Evolutionary conservation across 169 alveolate species (phyloP).

Genomic region (Plasmodium chabaudi): DNA sequence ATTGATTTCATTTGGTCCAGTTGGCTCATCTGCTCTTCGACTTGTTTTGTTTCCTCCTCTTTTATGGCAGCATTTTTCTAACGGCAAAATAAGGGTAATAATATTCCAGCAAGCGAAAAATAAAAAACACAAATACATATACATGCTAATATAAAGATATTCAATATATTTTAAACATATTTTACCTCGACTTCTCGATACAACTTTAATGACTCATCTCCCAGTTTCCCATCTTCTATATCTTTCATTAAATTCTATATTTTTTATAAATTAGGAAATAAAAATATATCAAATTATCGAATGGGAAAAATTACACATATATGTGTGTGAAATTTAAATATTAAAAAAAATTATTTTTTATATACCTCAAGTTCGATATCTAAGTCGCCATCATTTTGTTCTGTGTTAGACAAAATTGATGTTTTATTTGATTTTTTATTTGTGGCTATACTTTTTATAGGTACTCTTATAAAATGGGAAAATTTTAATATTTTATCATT

Average conservation of each 20-base stretch:
- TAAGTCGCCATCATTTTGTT: constrained; percentile 17
- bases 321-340: neutral
- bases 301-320: neutral
- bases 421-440: constrained; percentile 19
- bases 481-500: neutral
- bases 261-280: neutral
- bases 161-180: neutral
- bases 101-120: neutral
- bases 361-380: constrained; percentile 55
- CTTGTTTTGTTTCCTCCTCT: neutral
- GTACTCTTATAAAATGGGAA: neutral
- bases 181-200: constrained; percentile 46
- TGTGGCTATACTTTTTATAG: constrained; percentile 1
- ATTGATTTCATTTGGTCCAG: constrained; percentile 31
- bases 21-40: constrained; percentile 28
- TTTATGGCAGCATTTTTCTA: constrained; percentile 5
- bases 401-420: neutral
- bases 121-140: neutral
- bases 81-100: neutral
- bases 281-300: neutral
- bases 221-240: constrained; percentile 53
- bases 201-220: constrained; percentile 47
- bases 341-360: neutral
- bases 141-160: neutral
- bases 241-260: constrained; percentile 48